Base-by-base conservation (phyloP, 805 yeast species). In the Yamadazyma sp. region DNA sequence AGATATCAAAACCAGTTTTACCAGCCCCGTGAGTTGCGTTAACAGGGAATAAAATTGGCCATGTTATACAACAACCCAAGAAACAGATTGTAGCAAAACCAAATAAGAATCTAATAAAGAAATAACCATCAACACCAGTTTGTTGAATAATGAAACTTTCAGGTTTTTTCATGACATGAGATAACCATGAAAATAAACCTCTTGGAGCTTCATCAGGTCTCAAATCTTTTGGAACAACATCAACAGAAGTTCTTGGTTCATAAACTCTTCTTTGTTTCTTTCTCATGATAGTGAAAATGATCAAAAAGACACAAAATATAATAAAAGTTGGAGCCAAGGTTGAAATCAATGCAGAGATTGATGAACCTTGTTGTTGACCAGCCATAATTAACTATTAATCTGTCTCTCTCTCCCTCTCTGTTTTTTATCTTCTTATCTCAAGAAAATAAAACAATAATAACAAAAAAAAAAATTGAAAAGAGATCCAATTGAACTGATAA, bases 91-190 rank as follows among this genome's bases (percentile, higher is more conserved):
- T 44, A 4, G 72, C 69, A 42, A 80, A 77, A 19, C 78, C 71
- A 28, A 75, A 70, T 37, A 85, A 49, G 50, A 74, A 84, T 43
- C 94, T 69, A 33, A 82, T 57, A 53, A 79, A 84, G 53, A 85
- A 79, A 55, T 81, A 85, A 2, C 93, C 93, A 58, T 85, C 94
- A 21, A 78, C 56, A 35, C 89, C 85, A 24, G 81, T 65, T 43
- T 81, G 80, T 59, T 83, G 89, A 48, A 85, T 66, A 27, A 80
- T 47, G 56, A 69, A 83, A 1, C 77, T 55, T 41, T 79, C 81
- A 1, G 87, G 82, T 52, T 73, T 74, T 4, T 61, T 43, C 40
- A 79, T 47, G 15, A 83, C 38, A 36, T 58, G 65, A 2, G 69
- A 50, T 5, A 80, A 45, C 93, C 93, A 85, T 4, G 60, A 53